Percentiles rank a stretch among this genome's conserved stretches.
phyloP scores from a whole-genome alignment of 176 grass and related monocot species.

The Triticum monococcum region DNA sequence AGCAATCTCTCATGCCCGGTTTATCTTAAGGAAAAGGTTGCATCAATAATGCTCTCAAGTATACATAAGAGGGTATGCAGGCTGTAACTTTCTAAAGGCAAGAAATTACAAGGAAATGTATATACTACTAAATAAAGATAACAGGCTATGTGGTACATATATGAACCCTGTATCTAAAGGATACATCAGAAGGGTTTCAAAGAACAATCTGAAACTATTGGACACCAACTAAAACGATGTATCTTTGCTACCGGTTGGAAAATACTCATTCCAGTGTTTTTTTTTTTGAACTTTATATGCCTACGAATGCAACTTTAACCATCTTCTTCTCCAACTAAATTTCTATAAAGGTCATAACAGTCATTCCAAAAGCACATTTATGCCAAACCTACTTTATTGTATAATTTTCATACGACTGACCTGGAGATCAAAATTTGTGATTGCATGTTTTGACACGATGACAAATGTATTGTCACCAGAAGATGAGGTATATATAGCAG shows the following conservation, averaged over 20 bases:
- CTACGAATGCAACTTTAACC: not conserved
- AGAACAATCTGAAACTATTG: not conserved
- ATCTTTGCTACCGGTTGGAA: not conserved
- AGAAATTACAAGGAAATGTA: not conserved
- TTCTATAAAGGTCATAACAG: not conserved
- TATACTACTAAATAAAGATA: not conserved
- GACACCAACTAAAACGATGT: not conserved
- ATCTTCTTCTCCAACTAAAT: not conserved
- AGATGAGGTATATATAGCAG: not conserved
- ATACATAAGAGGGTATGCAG: not conserved
- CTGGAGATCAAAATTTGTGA: not conserved
- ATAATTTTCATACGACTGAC: not conserved
- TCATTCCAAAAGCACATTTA: not conserved
- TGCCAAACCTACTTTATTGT: not conserved
- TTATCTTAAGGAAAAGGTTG: conserved; percentile 6
- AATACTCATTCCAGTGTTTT: not conserved
- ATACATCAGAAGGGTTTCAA: not conserved
- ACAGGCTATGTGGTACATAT: not conserved
- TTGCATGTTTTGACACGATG: not conserved
- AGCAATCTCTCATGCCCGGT: not conserved
- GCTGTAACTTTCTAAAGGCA: not conserved
- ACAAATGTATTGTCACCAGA: not conserved
- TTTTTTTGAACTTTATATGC: not conserved
- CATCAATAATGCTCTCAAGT: not conserved
- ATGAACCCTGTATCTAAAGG: too few species aligned